These are phyloP conservation scores for Plasmodium berghei DNA, from an alignment of 169 alveolate species.

Conservation along the genomic window DNA sequence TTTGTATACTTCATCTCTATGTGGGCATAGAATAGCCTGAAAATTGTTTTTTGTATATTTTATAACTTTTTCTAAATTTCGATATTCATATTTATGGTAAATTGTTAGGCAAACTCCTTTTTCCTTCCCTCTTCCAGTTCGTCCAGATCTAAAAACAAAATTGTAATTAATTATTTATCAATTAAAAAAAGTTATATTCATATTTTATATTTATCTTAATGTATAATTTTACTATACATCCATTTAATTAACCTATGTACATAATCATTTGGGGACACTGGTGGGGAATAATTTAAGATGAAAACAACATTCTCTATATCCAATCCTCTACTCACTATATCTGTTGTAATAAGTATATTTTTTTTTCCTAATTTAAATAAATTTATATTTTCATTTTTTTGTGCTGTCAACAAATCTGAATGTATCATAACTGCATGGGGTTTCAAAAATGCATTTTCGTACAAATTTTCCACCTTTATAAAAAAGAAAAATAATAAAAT, in stretches of 20 bases:
- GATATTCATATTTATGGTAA: slow-evolving; percentile 71
- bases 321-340: slow-evolving; percentile 68
- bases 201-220: too few relatives aligned
- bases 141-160: slow-evolving; percentile 49
- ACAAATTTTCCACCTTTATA: slow-evolving; percentile 57
- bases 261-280: slow-evolving; percentile 71
- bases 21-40: slow-evolving; percentile 64
- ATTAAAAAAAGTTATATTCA: neutral
- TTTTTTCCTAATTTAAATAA: slow-evolving; percentile 57
- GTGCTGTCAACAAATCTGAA: slow-evolving; percentile 50
- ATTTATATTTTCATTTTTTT: slow-evolving; percentile 69
- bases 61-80: slow-evolving; percentile 46
- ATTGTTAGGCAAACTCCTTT: slow-evolving; percentile 70
- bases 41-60: slow-evolving; percentile 62
- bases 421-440: slow-evolving; percentile 68
- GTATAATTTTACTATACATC: too few relatives aligned
- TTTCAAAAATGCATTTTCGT: slow-evolving; percentile 50
- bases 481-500: slow-evolving; percentile 6
- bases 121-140: slow-evolving; percentile 70
- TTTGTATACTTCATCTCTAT: slow-evolving; percentile 56
- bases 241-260: slow-evolving; percentile 37
- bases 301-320: slow-evolving; percentile 67
- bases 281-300: slow-evolving; percentile 66
- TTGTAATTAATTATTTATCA: neutral
- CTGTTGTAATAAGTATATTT: slow-evolving; percentile 62